A percentile compares a stretch with the other conserved stretches of the same genome.
These are phyloP conservation scores for Cinnamomum chago DNA, from an alignment of 164 flowering plant genomes.

Conservation along the genomic window DNA sequence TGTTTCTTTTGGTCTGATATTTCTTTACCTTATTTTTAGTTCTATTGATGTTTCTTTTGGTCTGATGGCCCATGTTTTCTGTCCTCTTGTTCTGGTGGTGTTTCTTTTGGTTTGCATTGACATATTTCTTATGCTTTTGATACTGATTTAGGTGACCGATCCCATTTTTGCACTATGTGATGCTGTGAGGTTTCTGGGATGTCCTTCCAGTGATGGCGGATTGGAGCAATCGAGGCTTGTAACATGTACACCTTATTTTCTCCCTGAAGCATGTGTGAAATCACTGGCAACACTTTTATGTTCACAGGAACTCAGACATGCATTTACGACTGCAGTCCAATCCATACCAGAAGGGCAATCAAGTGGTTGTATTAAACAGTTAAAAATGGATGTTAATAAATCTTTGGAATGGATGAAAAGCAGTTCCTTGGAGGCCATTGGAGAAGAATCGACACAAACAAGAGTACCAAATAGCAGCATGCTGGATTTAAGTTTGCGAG, in stretches of 20 bases:
- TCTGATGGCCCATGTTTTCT: background rate
- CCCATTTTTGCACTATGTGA: constrained; percentile 64
- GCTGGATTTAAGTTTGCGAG: constrained; percentile 22
- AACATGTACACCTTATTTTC: constrained; percentile 14
- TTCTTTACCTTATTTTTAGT: background rate
- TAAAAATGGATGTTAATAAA: constrained; percentile 57
- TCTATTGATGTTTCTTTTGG: background rate
- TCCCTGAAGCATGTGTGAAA: constrained; percentile 34
- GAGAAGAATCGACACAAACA: constrained; percentile 17
- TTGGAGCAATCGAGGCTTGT: constrained; percentile 10
- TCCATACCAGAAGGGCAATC: constrained; percentile 91
- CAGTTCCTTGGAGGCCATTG: constrained; percentile 19
- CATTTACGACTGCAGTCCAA: constrained; percentile 48
- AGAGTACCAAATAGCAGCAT: constrained; percentile 5
- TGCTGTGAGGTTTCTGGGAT: constrained; percentile 47
- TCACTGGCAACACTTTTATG: constrained; percentile 48
- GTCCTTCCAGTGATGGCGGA: constrained; percentile 23
- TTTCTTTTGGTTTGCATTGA: constrained; percentile 4
- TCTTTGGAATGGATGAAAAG: constrained; percentile 67
- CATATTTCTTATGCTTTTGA: constrained; percentile 8
- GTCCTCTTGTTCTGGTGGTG: background rate
- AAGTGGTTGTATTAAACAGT: constrained; percentile 45
- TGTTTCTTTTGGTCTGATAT: background rate
- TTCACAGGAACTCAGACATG: constrained; percentile 51
- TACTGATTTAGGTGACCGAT: constrained; percentile 51